These are phyloP conservation scores for Yamadazyma dendronema DNA, from an alignment of 1,139 yeast genomes.

Conservation along the genomic window DNA sequence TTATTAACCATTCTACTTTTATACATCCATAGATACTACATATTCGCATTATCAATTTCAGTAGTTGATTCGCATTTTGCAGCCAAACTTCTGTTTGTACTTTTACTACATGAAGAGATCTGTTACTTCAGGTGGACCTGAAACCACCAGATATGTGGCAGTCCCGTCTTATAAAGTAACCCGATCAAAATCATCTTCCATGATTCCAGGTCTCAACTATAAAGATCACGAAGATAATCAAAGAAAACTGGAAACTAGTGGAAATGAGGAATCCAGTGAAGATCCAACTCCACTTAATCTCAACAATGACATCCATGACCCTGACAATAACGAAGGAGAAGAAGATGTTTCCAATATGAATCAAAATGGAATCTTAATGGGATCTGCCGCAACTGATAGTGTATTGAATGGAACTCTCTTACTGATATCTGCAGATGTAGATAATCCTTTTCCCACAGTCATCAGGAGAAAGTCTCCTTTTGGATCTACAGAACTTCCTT, in stretches of 20 bases:
- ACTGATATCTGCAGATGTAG: conserved; percentile 15
- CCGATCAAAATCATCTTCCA: conserved; percentile 10
- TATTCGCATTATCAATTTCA: too few species aligned
- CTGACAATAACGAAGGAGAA: too few species aligned
- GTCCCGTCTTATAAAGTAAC: conserved; percentile 5
- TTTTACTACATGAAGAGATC: conserved; percentile 1
- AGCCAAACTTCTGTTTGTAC: conserved; percentile 2
- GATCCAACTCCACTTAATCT: background rate
- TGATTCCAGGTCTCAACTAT: conserved; percentile 14
- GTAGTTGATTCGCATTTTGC: conserved; percentile 3
- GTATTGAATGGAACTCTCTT: conserved; percentile 20
- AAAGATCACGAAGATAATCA: background rate
- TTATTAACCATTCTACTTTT: too few species aligned
- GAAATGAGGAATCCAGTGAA: background rate
- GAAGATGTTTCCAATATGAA: background rate
- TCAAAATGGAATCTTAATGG: background rate
- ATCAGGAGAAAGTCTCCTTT: conserved; percentile 6
- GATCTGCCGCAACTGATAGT: conserved; percentile 14
- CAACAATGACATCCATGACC: too few species aligned
- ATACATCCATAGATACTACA: too few species aligned
- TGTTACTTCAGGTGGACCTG: background rate
- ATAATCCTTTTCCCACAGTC: conserved; percentile 16
- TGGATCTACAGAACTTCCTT: background rate
- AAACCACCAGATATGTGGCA: background rate
- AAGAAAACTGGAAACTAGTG: background rate